Evolutionary conservation across 225 moss, liverwort and hornwort genomes (phyloP).

Genomic region (Lunularia cruciata): DNA sequence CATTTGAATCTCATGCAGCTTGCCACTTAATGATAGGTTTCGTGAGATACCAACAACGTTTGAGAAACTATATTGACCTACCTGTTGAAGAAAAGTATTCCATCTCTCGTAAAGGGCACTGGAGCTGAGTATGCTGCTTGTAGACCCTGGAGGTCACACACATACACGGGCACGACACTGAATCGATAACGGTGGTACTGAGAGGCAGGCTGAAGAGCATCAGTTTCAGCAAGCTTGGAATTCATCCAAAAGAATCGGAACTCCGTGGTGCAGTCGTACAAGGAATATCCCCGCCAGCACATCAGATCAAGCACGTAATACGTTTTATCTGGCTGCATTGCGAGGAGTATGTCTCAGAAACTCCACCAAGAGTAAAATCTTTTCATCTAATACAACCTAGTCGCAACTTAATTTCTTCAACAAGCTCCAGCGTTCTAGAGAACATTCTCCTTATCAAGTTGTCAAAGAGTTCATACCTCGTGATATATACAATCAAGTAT

Average conservation of each 20-base stretch:
- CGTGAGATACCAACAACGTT: slow-evolving; percentile 2
- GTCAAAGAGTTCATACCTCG: slow-evolving; percentile 46
- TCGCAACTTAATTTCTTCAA: neutral
- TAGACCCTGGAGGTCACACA: slow-evolving; percentile 66
- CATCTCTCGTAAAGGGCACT: slow-evolving; percentile 74
- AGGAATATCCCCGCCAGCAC: slow-evolving; percentile 99
- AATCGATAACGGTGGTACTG: slow-evolving; percentile 83
- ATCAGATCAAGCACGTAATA: slow-evolving; percentile 97
- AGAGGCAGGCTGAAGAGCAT: slow-evolving; percentile 66
- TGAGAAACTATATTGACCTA: slow-evolving; percentile 6
- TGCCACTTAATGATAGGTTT: neutral
- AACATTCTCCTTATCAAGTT: neutral
- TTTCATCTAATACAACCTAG: neutral
- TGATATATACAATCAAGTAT: slow-evolving; percentile 97
- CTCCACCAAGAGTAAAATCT: neutral
- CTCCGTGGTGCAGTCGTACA: slow-evolving; percentile 92
- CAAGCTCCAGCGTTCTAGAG: neutral
- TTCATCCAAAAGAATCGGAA: slow-evolving; percentile 98
- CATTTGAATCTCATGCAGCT: neutral
- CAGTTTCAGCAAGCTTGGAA: slow-evolving; percentile 84
- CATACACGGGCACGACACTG: slow-evolving; percentile 80
- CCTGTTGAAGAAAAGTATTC: slow-evolving; percentile 87
- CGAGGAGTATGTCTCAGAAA: neutral
- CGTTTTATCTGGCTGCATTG: slow-evolving; percentile 75
- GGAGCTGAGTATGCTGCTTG: slow-evolving; percentile 70